These are phyloP conservation scores for Mortierella sp. DNA, from an alignment of 371 early-diverging fungal species.

Conservation along the genomic window DNA sequence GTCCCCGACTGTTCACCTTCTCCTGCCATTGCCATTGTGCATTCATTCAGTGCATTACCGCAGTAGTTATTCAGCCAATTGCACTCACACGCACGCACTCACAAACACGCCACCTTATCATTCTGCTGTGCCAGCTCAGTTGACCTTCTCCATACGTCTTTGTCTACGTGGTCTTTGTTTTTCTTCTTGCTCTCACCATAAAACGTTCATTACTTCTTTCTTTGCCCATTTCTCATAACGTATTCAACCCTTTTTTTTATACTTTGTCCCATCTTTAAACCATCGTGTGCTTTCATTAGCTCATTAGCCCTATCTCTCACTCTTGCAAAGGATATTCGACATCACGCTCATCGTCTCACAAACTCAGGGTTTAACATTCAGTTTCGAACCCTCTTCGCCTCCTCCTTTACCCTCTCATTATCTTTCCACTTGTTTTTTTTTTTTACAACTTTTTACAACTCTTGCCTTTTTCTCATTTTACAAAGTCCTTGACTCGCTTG, in stretches of 20 bases:
- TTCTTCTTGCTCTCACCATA: background rate
- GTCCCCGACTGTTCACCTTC: background rate
- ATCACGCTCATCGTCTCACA: background rate
- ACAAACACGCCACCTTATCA: background rate
- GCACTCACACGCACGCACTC: too few species aligned
- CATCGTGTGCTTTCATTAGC: background rate
- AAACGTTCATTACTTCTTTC: background rate
- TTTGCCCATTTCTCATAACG: background rate
- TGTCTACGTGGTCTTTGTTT: background rate
- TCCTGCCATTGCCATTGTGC: background rate
- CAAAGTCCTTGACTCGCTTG: constrained; percentile 26
- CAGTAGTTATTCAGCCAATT: background rate
- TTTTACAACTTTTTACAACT: background rate
- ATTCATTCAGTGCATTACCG: background rate
- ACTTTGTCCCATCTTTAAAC: background rate
- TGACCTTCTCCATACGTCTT: background rate
- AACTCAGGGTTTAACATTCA: background rate
- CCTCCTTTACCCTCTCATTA: background rate
- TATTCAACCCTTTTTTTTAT: background rate
- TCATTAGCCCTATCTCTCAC: too few species aligned
- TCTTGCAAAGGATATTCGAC: background rate
- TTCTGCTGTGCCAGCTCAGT: background rate
- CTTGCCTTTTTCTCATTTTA: background rate
- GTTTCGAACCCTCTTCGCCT: constrained; percentile 1
- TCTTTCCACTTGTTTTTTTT: background rate